A percentile compares a stretch with the other conserved stretches of the same genome.
These are phyloP conservation scores for Arbutus unedo DNA, from an alignment of 148 eudicot species.

Conservation along the genomic window DNA sequence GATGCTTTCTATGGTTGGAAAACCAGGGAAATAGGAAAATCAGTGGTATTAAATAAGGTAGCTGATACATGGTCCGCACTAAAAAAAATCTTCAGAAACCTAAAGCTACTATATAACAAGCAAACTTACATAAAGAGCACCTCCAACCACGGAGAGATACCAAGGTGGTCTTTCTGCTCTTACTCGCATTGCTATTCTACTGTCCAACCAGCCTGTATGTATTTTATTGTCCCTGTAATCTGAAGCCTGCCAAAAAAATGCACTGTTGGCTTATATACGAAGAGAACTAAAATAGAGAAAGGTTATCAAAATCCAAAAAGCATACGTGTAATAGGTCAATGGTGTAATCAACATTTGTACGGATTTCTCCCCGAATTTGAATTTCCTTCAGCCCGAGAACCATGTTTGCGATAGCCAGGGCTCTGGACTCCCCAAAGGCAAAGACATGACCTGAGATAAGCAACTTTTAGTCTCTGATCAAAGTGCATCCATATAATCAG, in stretches of 20 bases:
- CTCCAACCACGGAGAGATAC: constrained; percentile 99
- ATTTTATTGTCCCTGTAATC: constrained; percentile 93
- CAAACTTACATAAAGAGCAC: constrained; percentile 87
- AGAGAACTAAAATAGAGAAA: constrained; percentile 3
- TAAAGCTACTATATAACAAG: constrained; percentile 8
- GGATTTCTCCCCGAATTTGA: constrained; percentile 98
- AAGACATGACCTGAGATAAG: constrained; percentile 81
- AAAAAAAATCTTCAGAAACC: not conserved
- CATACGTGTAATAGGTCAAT: constrained; percentile 90
- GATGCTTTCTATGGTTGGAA: constrained; percentile 79
- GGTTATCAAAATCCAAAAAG: constrained; percentile 7
- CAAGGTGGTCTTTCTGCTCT: constrained; percentile 99
- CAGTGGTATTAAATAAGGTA: constrained; percentile 8
- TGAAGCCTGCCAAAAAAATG: constrained; percentile 53
- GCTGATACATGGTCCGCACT: not conserved
- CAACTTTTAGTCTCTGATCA: not conserved
- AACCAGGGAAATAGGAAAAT: constrained; percentile 13
- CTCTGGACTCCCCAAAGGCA: constrained; percentile 98
- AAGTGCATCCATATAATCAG: constrained; percentile 1
- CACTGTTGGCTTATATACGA: not conserved
- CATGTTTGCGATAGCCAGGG: constrained; percentile 94
- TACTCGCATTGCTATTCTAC: constrained; percentile 99
- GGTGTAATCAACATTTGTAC: constrained; percentile 95
- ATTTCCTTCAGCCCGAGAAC: constrained; percentile 98
- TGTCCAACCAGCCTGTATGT: constrained; percentile 99